These are phyloP conservation scores for Turritis glabra DNA, from an alignment of 345 rosid genomes.

Conservation along the genomic window DNA sequence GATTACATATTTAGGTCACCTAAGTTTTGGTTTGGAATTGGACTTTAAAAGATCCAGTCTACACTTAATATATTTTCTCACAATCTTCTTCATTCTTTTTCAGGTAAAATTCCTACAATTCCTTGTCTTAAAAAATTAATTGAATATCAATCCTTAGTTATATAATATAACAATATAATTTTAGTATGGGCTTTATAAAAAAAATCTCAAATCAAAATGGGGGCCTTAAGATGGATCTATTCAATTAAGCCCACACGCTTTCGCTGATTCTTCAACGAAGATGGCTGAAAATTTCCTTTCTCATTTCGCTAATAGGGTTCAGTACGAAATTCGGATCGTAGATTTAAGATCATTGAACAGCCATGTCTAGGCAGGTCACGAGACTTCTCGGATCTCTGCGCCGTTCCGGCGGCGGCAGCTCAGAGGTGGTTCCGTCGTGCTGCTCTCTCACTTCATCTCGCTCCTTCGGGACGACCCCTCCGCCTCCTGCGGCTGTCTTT, in stretches of 20 bases:
- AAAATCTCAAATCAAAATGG: not conserved
- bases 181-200: no score
- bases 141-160: no score
- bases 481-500: constrained; percentile 73
- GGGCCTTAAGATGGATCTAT: not conserved
- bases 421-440: constrained; percentile 29
- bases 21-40: no score
- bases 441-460: constrained; percentile 40
- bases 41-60: no score
- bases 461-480: constrained; percentile 52
- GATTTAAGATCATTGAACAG: not conserved
- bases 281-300: not conserved
- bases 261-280: not conserved
- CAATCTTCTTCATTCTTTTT: no score
- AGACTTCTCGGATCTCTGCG: constrained; percentile 35
- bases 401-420: constrained; percentile 13
- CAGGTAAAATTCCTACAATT: no score
- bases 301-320: constrained; percentile 14
- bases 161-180: no score
- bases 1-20: no score
- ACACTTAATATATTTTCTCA: no score
- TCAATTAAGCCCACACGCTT: not conserved
- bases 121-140: no score
- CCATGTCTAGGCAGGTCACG: constrained; percentile 37
- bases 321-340: constrained; percentile 12